phyloP scores from a whole-genome alignment of 352 stramenopile genomes.

The Pythium oligandrum region DNA sequence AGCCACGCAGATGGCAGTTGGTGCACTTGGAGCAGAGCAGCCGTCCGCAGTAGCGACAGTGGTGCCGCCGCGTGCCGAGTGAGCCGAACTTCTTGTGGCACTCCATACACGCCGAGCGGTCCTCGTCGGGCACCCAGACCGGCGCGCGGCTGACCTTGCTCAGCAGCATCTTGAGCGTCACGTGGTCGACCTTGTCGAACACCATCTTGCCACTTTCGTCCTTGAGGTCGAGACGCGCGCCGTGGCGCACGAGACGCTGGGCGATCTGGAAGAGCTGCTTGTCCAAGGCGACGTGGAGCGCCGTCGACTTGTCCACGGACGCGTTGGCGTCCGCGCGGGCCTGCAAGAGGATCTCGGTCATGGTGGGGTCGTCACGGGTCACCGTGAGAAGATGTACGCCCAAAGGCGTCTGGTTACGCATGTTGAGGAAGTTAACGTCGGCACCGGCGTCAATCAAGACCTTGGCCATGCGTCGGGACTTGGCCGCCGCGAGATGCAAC shows the following conservation, averaged over 20 bases:
- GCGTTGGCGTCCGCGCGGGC: conserved; percentile 50
- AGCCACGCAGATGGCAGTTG: conserved; percentile 30
- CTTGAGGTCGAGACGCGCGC: conserved; percentile 48
- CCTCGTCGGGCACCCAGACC: conserved; percentile 49
- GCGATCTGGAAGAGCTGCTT: conserved; percentile 50
- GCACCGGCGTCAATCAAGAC: conserved; percentile 50
- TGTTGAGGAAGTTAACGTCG: conserved; percentile 62
- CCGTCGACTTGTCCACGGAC: conserved; percentile 55
- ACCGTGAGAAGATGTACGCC: conserved; percentile 61
- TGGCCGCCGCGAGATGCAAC: conserved; percentile 52
- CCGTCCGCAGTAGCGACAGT: conserved; percentile 57
- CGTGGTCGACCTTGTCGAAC: conserved; percentile 55
- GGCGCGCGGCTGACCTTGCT: conserved; percentile 37
- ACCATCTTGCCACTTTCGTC: conserved; percentile 55
- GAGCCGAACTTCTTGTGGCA: conserved; percentile 48
- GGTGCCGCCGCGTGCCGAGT: conserved; percentile 39
- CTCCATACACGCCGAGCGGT: conserved; percentile 47
- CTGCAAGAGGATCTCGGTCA: conserved; percentile 59
- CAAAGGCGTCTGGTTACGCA: conserved; percentile 60
- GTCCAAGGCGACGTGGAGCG: conserved; percentile 57
- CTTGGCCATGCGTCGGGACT: conserved; percentile 60
- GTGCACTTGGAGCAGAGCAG: conserved; percentile 45
- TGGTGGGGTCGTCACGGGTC: conserved; percentile 47
- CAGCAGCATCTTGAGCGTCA: conserved; percentile 42
- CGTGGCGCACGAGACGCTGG: conserved; percentile 43